Conservation (phyloP, 108 stramenopile genomes). For the Nitzschia sp. region DNA sequence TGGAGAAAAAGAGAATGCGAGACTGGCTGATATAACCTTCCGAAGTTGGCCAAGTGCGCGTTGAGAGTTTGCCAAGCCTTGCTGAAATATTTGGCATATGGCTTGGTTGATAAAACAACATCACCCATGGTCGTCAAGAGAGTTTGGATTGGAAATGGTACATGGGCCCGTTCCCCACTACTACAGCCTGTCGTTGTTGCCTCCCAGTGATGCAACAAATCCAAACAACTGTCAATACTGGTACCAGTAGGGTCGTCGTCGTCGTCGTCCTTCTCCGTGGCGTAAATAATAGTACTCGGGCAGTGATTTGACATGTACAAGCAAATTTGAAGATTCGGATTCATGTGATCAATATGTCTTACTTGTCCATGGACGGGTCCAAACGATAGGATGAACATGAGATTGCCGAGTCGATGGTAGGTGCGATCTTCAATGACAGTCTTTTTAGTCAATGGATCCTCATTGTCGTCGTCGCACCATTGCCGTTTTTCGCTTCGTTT, state of each 20-base stretch:
- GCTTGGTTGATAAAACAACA: constrained; percentile 20
- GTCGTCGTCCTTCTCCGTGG: constrained; percentile 12
- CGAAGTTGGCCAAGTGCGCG: constrained; percentile 46
- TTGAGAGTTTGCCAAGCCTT: constrained; percentile 39
- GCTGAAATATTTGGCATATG: constrained; percentile 33
- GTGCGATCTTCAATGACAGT: not conserved
- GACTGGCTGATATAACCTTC: constrained; percentile 63
- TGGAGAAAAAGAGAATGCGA: constrained; percentile 4
- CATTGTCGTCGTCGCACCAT: not conserved
- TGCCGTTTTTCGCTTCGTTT: constrained; percentile 22
- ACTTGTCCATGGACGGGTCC: constrained; percentile 61
- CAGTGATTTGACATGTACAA: constrained; percentile 61
- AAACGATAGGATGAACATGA: constrained; percentile 65
- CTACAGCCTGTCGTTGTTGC: not conserved
- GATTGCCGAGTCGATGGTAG: constrained; percentile 51
- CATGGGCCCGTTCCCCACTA: too few relatives aligned
- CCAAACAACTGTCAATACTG: constrained; percentile 28
- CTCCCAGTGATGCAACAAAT: constrained; percentile 29
- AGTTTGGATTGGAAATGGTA: constrained; percentile 11
- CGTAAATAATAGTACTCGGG: constrained; percentile 61
- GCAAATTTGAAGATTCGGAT: constrained; percentile 60
- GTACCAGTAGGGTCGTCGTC: not conserved
- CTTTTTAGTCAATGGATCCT: not conserved
- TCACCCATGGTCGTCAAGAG: constrained; percentile 20
- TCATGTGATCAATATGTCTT: constrained; percentile 69